Evolutionary conservation across 805 yeast genomes (phyloP).

Genomic region (Brettanomyces anomalus): DNA sequence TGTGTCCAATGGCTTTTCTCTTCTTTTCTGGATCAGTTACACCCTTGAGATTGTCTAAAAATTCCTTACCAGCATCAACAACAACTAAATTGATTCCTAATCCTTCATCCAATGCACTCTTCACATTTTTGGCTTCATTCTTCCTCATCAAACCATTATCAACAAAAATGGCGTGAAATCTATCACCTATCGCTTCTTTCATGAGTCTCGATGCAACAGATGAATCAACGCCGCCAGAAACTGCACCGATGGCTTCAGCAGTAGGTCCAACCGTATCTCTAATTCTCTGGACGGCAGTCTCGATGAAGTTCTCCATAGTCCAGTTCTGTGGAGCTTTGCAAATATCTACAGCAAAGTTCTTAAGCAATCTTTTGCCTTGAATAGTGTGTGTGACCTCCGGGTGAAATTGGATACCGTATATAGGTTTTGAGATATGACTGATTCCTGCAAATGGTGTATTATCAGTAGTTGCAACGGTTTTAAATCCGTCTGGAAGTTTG

Average conservation of each 20-base stretch:
- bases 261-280: constrained; percentile 89
- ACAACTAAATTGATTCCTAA: constrained; percentile 92
- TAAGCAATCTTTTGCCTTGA: constrained; percentile 78
- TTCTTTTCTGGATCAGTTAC: constrained; percentile 98
- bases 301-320: constrained; percentile 97
- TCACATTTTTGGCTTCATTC: constrained; percentile 84
- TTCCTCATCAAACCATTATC: constrained; percentile 97
- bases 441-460: constrained; percentile 97
- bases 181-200: constrained; percentile 97
- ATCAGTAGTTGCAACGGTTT: constrained; percentile 80
- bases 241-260: constrained; percentile 99
- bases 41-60: constrained; percentile 78
- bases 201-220: constrained; percentile 97
- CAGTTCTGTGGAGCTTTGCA: constrained; percentile 86
- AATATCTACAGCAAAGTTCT: constrained; percentile 87
- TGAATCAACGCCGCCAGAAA: constrained; percentile 98
- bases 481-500: constrained; percentile 83
- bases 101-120: constrained; percentile 84
- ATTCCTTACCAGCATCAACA: constrained; percentile 88
- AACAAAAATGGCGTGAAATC: constrained; percentile 97
- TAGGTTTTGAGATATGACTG: constrained; percentile 59
- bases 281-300: constrained; percentile 91
- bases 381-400: constrained; percentile 97
- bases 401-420: constrained; percentile 96
- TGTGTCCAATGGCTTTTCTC: constrained; percentile 97